Conservation (phyloP, 129 eudicot species). For the Artemisia argyi region DNA sequence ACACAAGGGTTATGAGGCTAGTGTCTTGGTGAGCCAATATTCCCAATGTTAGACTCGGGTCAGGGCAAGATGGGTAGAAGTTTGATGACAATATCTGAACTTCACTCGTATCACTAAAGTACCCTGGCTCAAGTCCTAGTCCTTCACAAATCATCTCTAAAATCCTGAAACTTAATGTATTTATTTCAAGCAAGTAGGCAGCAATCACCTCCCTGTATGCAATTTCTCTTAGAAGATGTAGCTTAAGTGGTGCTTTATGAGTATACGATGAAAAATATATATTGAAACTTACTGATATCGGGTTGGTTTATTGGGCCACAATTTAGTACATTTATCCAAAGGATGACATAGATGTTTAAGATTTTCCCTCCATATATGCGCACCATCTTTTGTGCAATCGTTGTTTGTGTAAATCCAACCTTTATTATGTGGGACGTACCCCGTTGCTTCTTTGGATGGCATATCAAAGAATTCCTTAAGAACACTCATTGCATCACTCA, state of each 20-base stretch:
- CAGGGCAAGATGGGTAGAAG: constrained; percentile 59
- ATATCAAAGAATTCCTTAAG: constrained; percentile 47
- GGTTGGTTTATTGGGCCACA: constrained; percentile 60
- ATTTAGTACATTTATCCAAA: constrained; percentile 40
- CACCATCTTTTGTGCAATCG: constrained; percentile 33
- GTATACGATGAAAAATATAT: neutral
- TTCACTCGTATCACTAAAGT: constrained; percentile 19
- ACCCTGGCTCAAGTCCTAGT: constrained; percentile 42
- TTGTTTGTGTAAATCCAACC: constrained; percentile 14
- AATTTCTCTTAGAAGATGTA: constrained; percentile 1
- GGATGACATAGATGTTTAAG: constrained; percentile 68
- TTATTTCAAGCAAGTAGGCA: constrained; percentile 32
- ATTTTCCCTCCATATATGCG: constrained; percentile 74
- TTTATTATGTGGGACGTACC: constrained; percentile 2
- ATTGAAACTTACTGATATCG: constrained; percentile 40
- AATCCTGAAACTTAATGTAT: constrained; percentile 25
- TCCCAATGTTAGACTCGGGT: constrained; percentile 67
- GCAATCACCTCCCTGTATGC: constrained; percentile 47
- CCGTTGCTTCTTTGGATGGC: constrained; percentile 30
- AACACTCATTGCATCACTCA: constrained; percentile 43
- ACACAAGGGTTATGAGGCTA: constrained; percentile 42
- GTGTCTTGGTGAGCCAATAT: constrained; percentile 47
- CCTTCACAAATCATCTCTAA: constrained; percentile 39
- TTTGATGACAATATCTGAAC: constrained; percentile 26
- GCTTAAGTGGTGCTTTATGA: neutral